These are phyloP conservation scores for Flueggea neowawraea DNA, from an alignment of 441 rosid genomes.

Conservation along the genomic window DNA sequence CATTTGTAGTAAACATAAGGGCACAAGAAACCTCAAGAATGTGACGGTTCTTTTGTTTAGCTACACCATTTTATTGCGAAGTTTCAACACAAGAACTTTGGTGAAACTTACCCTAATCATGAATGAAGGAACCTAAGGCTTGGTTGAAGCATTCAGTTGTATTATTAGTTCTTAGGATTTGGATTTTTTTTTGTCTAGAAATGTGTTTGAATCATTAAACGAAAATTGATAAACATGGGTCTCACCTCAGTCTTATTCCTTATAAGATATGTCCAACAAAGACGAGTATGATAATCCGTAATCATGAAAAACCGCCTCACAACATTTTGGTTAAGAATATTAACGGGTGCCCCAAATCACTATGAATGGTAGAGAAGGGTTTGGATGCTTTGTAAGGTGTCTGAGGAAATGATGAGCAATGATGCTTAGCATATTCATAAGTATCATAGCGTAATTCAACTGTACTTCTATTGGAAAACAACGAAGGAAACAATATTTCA, in stretches of 20 bases:
- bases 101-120: neutral
- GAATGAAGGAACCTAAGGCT: neutral
- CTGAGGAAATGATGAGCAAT: neutral
- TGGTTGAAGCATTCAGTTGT: neutral
- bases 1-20: neutral
- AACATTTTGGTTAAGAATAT: neutral
- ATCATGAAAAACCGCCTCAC: neutral
- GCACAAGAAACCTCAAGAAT: neutral
- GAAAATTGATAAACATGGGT: neutral
- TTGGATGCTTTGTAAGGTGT: neutral
- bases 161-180: neutral
- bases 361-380: neutral
- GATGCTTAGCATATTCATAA: neutral
- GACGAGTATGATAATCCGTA: neutral
- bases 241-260: neutral
- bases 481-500: neutral
- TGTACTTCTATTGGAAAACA: neutral
- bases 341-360: neutral
- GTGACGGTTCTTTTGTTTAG: slow-evolving; percentile 2
- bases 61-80: slow-evolving; percentile 1
- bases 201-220: neutral
- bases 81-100: too few species aligned
- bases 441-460: neutral
- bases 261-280: neutral
- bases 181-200: neutral